Conservation (phyloP, 768 basidiomycete genomes). For the Cubamyces lactineus region DNA sequence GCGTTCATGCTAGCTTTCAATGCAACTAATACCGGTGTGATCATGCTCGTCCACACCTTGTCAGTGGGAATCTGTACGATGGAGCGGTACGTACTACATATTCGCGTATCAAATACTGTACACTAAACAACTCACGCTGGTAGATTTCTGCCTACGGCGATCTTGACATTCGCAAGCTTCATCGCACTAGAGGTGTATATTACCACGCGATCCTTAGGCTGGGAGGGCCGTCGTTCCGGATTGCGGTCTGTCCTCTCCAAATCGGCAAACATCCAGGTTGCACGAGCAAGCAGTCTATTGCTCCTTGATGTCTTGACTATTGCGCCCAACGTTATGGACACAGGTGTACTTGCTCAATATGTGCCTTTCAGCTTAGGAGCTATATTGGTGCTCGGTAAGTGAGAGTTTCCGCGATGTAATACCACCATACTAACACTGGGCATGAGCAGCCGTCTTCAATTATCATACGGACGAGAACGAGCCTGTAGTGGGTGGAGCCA, state of each 20-base stretch:
- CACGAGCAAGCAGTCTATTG: conserved; percentile 44
- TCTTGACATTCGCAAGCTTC: conserved; percentile 40
- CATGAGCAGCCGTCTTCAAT: conserved; percentile 26
- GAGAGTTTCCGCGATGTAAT: neutral
- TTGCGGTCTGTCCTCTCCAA: conserved; percentile 22
- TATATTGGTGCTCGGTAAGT: conserved; percentile 46
- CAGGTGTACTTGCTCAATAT: conserved; percentile 44
- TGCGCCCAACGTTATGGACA: conserved; percentile 39
- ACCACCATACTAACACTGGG: neutral
- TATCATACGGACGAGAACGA: neutral
- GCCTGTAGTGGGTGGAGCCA: neutral
- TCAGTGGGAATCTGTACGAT: conserved; percentile 37
- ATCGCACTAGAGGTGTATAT: conserved; percentile 44
- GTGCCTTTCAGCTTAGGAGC: conserved; percentile 47
- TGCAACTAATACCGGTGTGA: conserved; percentile 41
- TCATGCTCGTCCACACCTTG: conserved; percentile 12
- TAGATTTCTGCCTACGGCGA: conserved; percentile 45
- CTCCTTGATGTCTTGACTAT: conserved; percentile 46
- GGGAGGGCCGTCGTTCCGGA: conserved; percentile 29
- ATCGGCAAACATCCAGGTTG: conserved; percentile 37
- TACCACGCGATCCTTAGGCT: conserved; percentile 37
- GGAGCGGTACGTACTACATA: conserved; percentile 30
- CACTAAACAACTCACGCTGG: no score
- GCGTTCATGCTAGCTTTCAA: conserved; percentile 46
- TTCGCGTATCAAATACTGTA: neutral